Evolutionary conservation across 768 basidiomycete genomes (phyloP).

Genomic region (Fomitopsis pulvina): DNA sequence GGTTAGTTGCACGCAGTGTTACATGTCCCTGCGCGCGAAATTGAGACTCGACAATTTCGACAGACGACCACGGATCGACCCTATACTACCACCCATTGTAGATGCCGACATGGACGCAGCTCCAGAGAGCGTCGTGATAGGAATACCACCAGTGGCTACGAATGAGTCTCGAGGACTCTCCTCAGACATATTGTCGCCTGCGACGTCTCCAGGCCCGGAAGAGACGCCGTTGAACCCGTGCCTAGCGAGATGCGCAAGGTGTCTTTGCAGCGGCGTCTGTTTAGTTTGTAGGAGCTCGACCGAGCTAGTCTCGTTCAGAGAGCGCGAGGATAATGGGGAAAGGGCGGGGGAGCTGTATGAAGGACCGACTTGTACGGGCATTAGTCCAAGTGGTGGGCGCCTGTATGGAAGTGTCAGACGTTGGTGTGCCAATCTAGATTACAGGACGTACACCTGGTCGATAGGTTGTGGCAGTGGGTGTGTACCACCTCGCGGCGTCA

Average conservation of each 20-base stretch:
- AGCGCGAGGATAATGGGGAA: constrained; percentile 13
- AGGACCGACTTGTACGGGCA: constrained; percentile 1
- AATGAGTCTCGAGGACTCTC: constrained; percentile 72
- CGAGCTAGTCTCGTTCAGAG: constrained; percentile 10
- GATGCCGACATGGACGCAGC: constrained; percentile 54
- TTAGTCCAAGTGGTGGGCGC: neutral
- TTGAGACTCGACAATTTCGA: constrained; percentile 72
- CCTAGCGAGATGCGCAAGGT: constrained; percentile 73
- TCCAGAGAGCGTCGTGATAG: constrained; percentile 27
- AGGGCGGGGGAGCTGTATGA: constrained; percentile 7
- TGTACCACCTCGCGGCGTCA: constrained; percentile 7
- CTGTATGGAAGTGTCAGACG: neutral
- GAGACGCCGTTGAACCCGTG: constrained; percentile 81
- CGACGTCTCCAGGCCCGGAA: constrained; percentile 64
- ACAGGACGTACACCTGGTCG: constrained; percentile 1
- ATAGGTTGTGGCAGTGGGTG: constrained; percentile 1
- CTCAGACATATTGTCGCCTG: constrained; percentile 52
- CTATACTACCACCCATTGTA: constrained; percentile 52
- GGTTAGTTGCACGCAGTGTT: neutral
- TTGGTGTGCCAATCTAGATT: neutral
- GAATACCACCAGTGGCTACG: constrained; percentile 57
- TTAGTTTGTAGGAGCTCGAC: constrained; percentile 29
- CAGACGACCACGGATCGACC: constrained; percentile 66
- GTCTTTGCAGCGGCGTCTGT: constrained; percentile 73
- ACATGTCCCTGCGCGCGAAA: constrained; percentile 41